Percentiles rank a stretch among this genome's conserved stretches.
Evolutionary conservation across 2,329 filamentous ascomycete genomes (phyloP).

Genomic region (Pyrenophora teres): DNA sequence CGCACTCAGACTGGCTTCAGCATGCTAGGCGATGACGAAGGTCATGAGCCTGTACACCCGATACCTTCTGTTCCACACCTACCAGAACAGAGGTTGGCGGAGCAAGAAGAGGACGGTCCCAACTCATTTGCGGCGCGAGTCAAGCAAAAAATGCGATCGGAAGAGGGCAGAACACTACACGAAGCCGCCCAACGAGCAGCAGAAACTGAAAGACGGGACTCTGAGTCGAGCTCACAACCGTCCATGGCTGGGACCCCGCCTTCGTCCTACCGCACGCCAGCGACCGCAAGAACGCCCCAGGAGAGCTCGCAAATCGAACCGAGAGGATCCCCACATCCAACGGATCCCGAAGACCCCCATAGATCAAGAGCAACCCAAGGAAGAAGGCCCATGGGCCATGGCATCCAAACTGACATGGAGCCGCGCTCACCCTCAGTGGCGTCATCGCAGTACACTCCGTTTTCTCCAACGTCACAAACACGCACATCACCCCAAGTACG

Average conservation of each 20-base stretch:
- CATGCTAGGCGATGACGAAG: constrained; percentile 24
- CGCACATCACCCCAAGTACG: constrained; percentile 26
- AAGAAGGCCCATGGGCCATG: constrained; percentile 33
- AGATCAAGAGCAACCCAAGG: constrained; percentile 40
- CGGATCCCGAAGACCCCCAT: constrained; percentile 35
- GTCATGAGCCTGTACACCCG: constrained; percentile 54
- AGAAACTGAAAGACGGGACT: constrained; percentile 31
- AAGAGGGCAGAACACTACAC: constrained; percentile 58
- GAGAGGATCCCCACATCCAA: constrained; percentile 19
- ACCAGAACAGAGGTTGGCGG: constrained; percentile 26
- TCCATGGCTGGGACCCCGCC: constrained; percentile 34
- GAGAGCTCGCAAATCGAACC: constrained; percentile 17
- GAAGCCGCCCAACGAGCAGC: constrained; percentile 43
- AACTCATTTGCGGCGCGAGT: constrained; percentile 53
- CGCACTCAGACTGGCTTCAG: constrained; percentile 62
- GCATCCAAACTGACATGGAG: constrained; percentile 32
- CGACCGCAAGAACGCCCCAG: constrained; percentile 30
- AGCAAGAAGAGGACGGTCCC: constrained; percentile 36
- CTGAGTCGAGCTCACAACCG: constrained; percentile 37
- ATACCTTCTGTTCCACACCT: constrained; percentile 35
- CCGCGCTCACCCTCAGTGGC: constrained; percentile 30
- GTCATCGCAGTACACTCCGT: constrained; percentile 35
- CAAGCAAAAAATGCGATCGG: constrained; percentile 58
- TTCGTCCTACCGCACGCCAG: constrained; percentile 21
- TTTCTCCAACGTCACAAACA: constrained; percentile 29